These are phyloP conservation scores for Ogataea chonburiensis DNA, from an alignment of 805 yeast species.

Conservation along the genomic window DNA sequence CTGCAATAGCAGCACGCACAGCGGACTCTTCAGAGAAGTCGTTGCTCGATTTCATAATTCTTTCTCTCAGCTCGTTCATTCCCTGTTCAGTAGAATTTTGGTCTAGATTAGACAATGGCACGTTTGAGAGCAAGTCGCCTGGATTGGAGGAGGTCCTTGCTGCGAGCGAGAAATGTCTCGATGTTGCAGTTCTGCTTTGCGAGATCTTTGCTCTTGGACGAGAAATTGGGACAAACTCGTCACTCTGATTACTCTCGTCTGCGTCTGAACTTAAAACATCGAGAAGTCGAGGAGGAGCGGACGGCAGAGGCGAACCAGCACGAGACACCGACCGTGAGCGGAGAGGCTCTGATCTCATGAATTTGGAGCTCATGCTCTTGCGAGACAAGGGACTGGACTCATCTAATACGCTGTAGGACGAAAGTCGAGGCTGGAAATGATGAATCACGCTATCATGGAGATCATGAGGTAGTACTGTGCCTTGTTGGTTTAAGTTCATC, in stretches of 20 bases:
- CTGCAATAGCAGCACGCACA: slow-evolving; percentile 62
- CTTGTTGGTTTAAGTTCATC: slow-evolving; percentile 52
- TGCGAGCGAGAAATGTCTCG: slow-evolving; percentile 52
- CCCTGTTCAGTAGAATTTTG: slow-evolving; percentile 13
- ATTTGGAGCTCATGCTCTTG: slow-evolving; percentile 5
- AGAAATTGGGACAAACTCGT: slow-evolving; percentile 8
- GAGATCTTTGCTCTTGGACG: slow-evolving; percentile 1
- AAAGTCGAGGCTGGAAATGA: slow-evolving; percentile 7
- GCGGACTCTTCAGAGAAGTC: slow-evolving; percentile 74
- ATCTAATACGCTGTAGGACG: slow-evolving; percentile 11
- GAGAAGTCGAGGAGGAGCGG: slow-evolving; percentile 5
- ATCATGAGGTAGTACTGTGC: slow-evolving; percentile 59
- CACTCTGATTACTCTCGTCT: slow-evolving; percentile 25
- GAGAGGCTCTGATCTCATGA: slow-evolving; percentile 4
- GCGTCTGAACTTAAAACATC: slow-evolving; percentile 24
- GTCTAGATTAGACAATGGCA: slow-evolving; percentile 47
- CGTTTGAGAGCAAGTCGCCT: slow-evolving; percentile 82
- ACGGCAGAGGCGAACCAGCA: slow-evolving; percentile 2
- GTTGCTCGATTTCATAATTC: slow-evolving; percentile 49
- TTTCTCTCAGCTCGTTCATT: slow-evolving; percentile 30
- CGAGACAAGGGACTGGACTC: slow-evolving; percentile 6
- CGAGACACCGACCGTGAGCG: slow-evolving; percentile 6
- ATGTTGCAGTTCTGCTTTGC: slow-evolving; percentile 16
- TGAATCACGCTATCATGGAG: slow-evolving; percentile 45
- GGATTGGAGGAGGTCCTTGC: slow-evolving; percentile 66